phyloP scores from a whole-genome alignment of 805 yeast genomes.

The Tetrapisispora phaffii region DNA sequence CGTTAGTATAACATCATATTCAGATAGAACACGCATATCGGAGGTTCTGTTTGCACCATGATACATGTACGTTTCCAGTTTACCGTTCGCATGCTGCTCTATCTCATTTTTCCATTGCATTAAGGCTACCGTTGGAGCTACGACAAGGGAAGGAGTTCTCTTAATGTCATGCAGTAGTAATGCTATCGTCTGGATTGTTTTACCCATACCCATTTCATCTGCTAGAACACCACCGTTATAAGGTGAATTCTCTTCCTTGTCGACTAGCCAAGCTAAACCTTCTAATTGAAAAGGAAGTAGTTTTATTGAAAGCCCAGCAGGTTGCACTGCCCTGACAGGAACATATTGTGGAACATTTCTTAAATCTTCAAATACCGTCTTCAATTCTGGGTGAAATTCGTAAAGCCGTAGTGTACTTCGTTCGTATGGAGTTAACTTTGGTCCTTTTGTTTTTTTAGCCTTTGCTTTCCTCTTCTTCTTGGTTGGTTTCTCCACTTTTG shows the following conservation, averaged over 20 bases:
- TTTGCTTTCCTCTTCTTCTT: constrained; percentile 4
- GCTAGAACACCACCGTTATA: constrained; percentile 90
- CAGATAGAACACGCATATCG: constrained; percentile 43
- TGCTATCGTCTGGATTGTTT: constrained; percentile 92
- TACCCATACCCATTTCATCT: constrained; percentile 99
- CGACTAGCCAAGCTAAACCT: constrained; percentile 80
- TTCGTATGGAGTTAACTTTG: constrained; percentile 57
- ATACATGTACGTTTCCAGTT: constrained; percentile 56
- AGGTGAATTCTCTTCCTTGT: constrained; percentile 61
- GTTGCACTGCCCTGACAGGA: constrained; percentile 59
- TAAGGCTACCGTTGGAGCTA: constrained; percentile 97
- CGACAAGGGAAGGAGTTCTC: constrained; percentile 72
- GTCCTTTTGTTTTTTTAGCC: constrained; percentile 28
- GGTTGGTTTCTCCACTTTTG: constrained; percentile 9
- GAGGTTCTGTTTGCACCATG: constrained; percentile 79
- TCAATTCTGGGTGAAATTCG: constrained; percentile 70
- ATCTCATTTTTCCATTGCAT: constrained; percentile 98
- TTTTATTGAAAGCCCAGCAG: constrained; percentile 61
- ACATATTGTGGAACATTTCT: constrained; percentile 37
- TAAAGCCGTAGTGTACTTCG: constrained; percentile 59
- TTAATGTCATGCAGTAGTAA: constrained; percentile 59
- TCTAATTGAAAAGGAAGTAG: constrained; percentile 87
- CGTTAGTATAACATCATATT: constrained; percentile 69
- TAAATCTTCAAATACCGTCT: constrained; percentile 59
- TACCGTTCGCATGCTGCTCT: constrained; percentile 67